Evolutionary conservation across 2,329 filamentous ascomycete species (phyloP).

Genomic region (Tothia fuscella): DNA sequence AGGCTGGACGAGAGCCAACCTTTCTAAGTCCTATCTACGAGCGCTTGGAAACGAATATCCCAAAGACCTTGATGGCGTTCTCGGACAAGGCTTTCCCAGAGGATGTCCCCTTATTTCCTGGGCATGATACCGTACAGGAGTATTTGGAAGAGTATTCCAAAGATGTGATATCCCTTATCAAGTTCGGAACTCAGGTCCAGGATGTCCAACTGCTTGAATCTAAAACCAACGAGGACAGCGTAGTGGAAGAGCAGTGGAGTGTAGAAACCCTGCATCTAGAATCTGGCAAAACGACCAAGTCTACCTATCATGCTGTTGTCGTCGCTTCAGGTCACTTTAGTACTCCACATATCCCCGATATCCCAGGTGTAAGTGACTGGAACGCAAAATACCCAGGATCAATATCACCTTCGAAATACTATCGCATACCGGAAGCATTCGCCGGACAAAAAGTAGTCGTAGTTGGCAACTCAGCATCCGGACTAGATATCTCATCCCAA

Average conservation of each 20-base stretch:
- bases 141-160: conserved; percentile 65
- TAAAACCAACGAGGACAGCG: conserved; percentile 9
- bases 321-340: conserved; percentile 38
- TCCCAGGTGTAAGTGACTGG: conserved; percentile 31
- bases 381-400: conserved; percentile 23
- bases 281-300: conserved; percentile 28
- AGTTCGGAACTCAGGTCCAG: conserved; percentile 59
- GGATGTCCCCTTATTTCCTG: conserved; percentile 61
- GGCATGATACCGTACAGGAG: conserved; percentile 54
- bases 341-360: conserved; percentile 32
- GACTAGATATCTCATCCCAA: conserved; percentile 70
- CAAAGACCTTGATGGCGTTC: conserved; percentile 68
- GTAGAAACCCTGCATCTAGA: conserved; percentile 43
- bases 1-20: conserved; percentile 32
- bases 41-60: conserved; percentile 75
- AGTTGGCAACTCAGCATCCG: conserved; percentile 75
- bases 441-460: conserved; percentile 61
- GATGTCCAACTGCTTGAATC: conserved; percentile 32
- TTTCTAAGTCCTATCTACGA: conserved; percentile 83
- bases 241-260: conserved; percentile 40
- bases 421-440: conserved; percentile 54
- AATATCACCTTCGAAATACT: conserved; percentile 57
- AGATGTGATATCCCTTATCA: conserved; percentile 54
- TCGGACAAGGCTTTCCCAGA: conserved; percentile 55
- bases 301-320: conserved; percentile 43